A percentile compares a stretch with the other conserved stretches of the same genome.
These are phyloP conservation scores for Cardiospermum halicacabum DNA, from an alignment of 345 rosid species.

Conservation along the genomic window DNA sequence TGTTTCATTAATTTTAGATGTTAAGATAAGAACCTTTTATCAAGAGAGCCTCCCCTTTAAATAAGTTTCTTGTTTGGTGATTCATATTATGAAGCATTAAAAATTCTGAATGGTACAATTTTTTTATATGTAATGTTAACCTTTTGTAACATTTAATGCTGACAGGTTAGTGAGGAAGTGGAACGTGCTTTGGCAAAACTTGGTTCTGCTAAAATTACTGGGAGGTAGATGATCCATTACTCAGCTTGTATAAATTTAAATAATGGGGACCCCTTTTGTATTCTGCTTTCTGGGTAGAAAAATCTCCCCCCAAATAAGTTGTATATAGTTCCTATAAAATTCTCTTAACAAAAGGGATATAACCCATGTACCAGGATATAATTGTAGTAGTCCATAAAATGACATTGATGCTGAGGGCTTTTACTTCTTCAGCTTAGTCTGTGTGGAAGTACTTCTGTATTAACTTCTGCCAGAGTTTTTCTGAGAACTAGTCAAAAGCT, in stretches of 20 bases:
- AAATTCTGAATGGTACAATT: neutral
- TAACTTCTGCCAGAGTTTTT: neutral
- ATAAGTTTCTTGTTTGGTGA: neutral
- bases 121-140: constrained; percentile 1
- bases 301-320: neutral
- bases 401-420: neutral
- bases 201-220: constrained; percentile 62
- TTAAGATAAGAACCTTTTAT: neutral
- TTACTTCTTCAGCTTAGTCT: neutral
- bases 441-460: neutral
- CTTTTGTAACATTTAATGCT: constrained; percentile 8
- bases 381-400: neutral
- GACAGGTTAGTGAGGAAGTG: constrained; percentile 96
- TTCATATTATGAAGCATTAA: neutral
- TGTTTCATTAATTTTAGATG: neutral
- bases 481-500: neutral
- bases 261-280: neutral
- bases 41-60: neutral
- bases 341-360: neutral
- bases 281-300: neutral
- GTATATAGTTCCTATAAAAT: neutral
- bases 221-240: constrained; percentile 37
- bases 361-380: neutral
- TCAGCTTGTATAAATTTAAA: neutral
- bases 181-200: constrained; percentile 90